Conservation (phyloP, 495 filamentous ascomycete genomes). For the Neurospora sp. region DNA sequence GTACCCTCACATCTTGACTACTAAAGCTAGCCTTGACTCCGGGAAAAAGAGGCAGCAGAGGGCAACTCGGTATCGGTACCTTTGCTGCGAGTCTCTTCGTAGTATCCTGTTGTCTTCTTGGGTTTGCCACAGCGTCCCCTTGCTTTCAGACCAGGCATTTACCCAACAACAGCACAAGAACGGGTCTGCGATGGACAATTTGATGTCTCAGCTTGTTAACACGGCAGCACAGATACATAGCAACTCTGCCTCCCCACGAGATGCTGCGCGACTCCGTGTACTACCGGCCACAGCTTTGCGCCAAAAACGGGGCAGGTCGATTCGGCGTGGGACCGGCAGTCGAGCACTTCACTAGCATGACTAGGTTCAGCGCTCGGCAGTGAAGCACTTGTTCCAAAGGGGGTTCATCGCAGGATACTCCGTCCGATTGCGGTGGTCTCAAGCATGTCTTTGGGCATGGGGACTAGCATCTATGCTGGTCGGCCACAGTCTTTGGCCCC, state of each 20-base stretch:
- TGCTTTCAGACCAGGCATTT: neutral
- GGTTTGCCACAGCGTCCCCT: neutral
- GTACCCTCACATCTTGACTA: neutral
- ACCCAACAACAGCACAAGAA: neutral
- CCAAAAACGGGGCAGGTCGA: neutral
- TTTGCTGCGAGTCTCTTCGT: neutral
- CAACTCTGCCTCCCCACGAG: neutral
- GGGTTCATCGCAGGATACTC: neutral
- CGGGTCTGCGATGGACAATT: neutral
- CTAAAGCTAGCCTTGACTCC: neutral
- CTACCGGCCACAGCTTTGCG: neutral
- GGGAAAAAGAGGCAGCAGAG: neutral
- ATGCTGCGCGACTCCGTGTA: neutral
- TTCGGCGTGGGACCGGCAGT: neutral
- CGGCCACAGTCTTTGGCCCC: neutral
- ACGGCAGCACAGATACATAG: neutral
- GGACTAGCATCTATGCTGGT: neutral
- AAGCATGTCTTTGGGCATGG: conserved; percentile 3
- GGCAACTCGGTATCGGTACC: neutral
- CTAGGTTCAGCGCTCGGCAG: neutral
- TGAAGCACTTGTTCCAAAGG: neutral
- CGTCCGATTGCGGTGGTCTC: conserved; percentile 11
- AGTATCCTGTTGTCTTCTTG: neutral
- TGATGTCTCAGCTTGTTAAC: neutral
- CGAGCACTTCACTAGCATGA: neutral